Evolutionary conservation across 1,284 basidiomycete genomes (phyloP), one percentile per base, ranked within the genome.

Genomic region (Schizophyllum amplum): DNA sequence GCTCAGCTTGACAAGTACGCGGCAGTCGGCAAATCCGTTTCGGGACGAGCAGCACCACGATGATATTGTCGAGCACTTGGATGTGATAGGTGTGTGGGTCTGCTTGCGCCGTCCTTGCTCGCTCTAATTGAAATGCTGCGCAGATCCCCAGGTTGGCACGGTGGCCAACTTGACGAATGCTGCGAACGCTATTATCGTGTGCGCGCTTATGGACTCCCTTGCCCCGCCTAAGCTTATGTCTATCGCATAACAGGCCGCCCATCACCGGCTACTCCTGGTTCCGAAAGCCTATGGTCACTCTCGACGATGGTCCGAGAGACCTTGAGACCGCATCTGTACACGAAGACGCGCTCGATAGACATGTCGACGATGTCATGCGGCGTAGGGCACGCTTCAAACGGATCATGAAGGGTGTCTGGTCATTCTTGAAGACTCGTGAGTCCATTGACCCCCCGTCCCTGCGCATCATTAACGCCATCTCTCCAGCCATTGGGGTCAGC

Each of bases 351-450:
- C 72, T 93, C 22, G 90, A 93, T 67, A 75, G 80, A 42, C 92
- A 94, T 72, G 87, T 96, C 22, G 82, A 88, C 56, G 82, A 90
- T 62, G 81, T 93, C 2, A 76, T 96, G 15, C 77, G 78, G 23
- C 82, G 84, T 60, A 81, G 81, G 27, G 82, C 84, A 25, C 86
- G 81, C 67, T 71, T 83, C 52, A 77, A 80, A 55, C 75, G 86
- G 9, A 83, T 79, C 0, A 70, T 90, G 65, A 75, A 77, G 61
- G 91, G 92, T 5, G 74, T 94, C 1, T 92, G 90, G 90, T 81
- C 86, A 1, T 94, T 91, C 65, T 69, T 93, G 59, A 92, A 90
- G 73, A 94, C 92, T 57, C 86, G 86, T 87, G 68, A 61, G 82
- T 64, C 13, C 42, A 11, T 48, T 20, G 4, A 26, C 6, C 42